Percentiles rank a stretch among this genome's conserved stretches.
Evolutionary conservation across 352 stramenopile species (phyloP).

Genomic region (Chrysophaeum taylorii): DNA sequence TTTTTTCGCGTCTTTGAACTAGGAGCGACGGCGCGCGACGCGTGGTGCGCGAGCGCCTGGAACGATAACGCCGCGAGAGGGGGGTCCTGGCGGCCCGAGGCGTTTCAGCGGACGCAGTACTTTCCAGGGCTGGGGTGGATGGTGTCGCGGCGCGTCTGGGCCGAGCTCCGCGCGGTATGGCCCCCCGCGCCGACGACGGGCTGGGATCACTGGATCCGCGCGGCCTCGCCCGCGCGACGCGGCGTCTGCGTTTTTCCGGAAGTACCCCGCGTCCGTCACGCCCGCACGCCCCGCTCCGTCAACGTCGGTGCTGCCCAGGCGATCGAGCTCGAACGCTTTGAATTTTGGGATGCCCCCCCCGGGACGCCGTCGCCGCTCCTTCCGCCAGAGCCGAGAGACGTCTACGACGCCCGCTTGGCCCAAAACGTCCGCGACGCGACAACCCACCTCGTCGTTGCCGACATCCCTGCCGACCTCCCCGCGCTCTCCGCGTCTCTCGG

Average conservation of each 20-base stretch:
- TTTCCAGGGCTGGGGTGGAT: conserved; percentile 13
- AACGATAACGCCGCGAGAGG: conserved; percentile 3
- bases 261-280: not conserved
- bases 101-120: not conserved
- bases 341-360: no score
- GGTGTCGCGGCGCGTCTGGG: not conserved
- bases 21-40: not conserved
- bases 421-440: not conserved
- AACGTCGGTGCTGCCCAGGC: not conserved
- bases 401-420: not conserved
- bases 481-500: not conserved
- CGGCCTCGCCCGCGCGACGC: not conserved
- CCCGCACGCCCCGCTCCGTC: not conserved
- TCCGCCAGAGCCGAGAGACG: not conserved
- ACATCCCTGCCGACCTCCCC: not conserved
- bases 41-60: conserved; percentile 6
- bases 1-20: conserved; percentile 1
- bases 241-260: conserved; percentile 7
- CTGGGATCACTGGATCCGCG: conserved; percentile 15
- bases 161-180: not conserved
- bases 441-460: not conserved
- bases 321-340: not conserved
- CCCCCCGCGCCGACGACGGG: conserved; percentile 12
- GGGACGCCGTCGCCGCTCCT: not conserved
- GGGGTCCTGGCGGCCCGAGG: not conserved